Conservation (phyloP, 2,329 filamentous ascomycete species). For the Cladosporium sp. region DNA sequence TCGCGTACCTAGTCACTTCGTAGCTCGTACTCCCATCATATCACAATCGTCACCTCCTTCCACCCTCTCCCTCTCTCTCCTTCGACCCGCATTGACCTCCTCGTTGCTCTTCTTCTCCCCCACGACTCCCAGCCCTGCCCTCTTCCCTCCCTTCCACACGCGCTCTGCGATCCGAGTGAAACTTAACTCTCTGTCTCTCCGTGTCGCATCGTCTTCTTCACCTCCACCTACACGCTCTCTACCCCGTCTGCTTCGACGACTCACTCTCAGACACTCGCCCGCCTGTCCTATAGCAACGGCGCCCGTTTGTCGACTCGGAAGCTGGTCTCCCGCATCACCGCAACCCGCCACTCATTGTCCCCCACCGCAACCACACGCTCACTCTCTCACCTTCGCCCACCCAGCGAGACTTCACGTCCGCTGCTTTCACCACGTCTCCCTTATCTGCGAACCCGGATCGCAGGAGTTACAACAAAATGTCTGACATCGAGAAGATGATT, state of each 20-base stretch:
- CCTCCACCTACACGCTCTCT: slow-evolving; percentile 13
- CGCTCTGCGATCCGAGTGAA: slow-evolving; percentile 4
- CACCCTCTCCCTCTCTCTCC: not conserved
- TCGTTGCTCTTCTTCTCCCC: slow-evolving; percentile 14
- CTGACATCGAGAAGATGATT: slow-evolving; percentile 50
- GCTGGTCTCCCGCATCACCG: slow-evolving; percentile 18
- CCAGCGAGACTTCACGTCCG: slow-evolving; percentile 17
- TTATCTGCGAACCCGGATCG: slow-evolving; percentile 31
- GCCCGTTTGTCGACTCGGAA: slow-evolving; percentile 16
- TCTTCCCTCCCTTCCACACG: not conserved
- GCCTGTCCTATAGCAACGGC: slow-evolving; percentile 12
- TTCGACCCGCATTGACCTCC: slow-evolving; percentile 17
- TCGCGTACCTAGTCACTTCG: not conserved
- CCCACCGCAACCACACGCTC: slow-evolving; percentile 1
- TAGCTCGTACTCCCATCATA: slow-evolving; percentile 7
- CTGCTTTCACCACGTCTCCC: slow-evolving; percentile 16
- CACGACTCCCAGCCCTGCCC: slow-evolving; percentile 10
- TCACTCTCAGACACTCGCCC: slow-evolving; percentile 11
- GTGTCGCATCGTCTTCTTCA: slow-evolving; percentile 1
- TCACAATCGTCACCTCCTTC: not conserved
- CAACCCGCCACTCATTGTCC: slow-evolving; percentile 10
- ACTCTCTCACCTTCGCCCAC: not conserved
- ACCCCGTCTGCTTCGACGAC: not conserved
- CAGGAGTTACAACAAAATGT: slow-evolving; percentile 40
- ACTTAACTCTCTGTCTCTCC: not conserved